A percentile compares a stretch with the other conserved stretches of the same genome.
Conservation (phyloP, 345 rosid species). For the Pistacia atlantica region DNA sequence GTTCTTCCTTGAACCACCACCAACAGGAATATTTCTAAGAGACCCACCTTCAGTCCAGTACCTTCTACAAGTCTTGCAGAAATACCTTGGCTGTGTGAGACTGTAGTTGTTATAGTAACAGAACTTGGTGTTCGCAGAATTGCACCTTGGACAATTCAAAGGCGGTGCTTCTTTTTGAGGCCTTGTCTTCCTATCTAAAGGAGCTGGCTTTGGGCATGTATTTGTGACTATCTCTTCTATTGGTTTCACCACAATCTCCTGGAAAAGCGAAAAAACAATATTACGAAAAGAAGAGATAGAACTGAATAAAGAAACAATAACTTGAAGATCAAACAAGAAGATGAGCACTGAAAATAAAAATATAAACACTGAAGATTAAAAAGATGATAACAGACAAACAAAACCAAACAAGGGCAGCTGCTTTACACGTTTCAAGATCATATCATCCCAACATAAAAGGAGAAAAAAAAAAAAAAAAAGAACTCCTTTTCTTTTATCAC, state of each 20-base stretch:
- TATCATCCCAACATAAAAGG: conserved; percentile 25
- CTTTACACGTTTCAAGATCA: conserved; percentile 34
- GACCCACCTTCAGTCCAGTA: conserved; percentile 99
- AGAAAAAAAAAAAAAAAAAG: neutral
- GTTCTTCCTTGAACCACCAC: conserved; percentile 98
- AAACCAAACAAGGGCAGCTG: conserved; percentile 33
- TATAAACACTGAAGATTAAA: neutral
- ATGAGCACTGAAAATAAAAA: conserved; percentile 11
- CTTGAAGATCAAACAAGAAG: conserved; percentile 27
- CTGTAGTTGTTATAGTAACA: conserved; percentile 99
- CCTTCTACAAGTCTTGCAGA: conserved; percentile 96
- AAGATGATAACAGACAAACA: conserved; percentile 14
- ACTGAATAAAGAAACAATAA: conserved; percentile 13
- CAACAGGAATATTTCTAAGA: conserved; percentile 91
- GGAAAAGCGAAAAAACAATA: conserved; percentile 2
- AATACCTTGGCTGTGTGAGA: conserved; percentile 93
- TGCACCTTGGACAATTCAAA: conserved; percentile 95
- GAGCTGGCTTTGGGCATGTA: conserved; percentile 44
- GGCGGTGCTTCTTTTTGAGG: conserved; percentile 76
- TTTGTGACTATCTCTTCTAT: conserved; percentile 80
- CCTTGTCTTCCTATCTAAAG: conserved; percentile 64
- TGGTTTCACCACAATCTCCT: conserved; percentile 95
- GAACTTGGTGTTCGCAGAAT: conserved; percentile 92
- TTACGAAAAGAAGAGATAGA: conserved; percentile 5
- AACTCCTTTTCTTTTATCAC: conserved; percentile 17